Evolutionary conservation across 352 stramenopile species (phyloP), one percentile per base, ranked within the genome.

Genomic region (Globisporangium viniferum): DNA sequence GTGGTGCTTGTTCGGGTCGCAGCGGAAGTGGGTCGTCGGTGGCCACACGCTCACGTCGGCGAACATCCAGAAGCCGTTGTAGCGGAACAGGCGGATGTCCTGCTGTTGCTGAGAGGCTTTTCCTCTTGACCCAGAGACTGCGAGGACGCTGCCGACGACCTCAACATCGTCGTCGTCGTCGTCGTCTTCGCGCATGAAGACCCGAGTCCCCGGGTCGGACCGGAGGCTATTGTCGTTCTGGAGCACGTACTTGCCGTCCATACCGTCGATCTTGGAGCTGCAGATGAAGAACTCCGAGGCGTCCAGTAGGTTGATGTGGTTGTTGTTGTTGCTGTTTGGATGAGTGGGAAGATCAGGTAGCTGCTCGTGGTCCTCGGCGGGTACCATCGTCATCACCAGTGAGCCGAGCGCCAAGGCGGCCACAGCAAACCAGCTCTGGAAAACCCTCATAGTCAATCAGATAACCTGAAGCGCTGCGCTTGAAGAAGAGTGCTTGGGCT

Each of bases 11-110:
- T 74, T 86, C 29, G 83, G 83, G 29, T 91, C 81, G 58, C 83
- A 91, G 27, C 81, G 81, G 67, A 88, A 91, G 48, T 82, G 70
- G 24, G 82, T 88, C 64, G 69, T 71, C 0, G 81, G 83, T 8
- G 83, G 81, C 83, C 83, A 89, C 12, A 64, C 49, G 18, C 74
- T 78, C 4, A 90, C 68, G 66, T 91, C 78, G 0, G 78, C 80
- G 46, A 92, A 75, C 76, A 89, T 78, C 83, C 81, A 92, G 64
- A 90, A 90, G 35, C 81, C 81, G 20, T 84, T 76, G 73, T 88
- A 76, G 36, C 83, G 75, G 54, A 86, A 86, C 20, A 92, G 66
- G 0, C 80, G 81, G 57, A 87, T 87, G 57, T 92, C 82, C 29
- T 36, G 64, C 29, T 73, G 36, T n/a, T 46, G 10, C 0, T 56